phyloP scores from a whole-genome alignment of 352 stramenopile genomes.

The Pythium biforme region DNA sequence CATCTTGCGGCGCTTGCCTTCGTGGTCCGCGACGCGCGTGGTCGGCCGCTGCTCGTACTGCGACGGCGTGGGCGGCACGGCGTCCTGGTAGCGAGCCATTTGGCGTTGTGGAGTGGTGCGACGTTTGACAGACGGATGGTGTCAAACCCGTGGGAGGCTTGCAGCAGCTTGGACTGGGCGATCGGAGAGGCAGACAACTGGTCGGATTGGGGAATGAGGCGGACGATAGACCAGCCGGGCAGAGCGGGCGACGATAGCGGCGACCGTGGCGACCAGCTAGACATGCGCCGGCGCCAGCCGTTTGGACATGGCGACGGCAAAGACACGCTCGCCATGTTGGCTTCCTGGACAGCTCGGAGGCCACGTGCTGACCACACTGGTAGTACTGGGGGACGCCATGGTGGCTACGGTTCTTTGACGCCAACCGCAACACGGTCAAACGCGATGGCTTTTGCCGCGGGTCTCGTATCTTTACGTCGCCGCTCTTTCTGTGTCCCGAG shows the following conservation, averaged over 20 bases:
- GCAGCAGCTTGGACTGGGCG: no score
- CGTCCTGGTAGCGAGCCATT: conserved; percentile 2
- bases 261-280: no score
- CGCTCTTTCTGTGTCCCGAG: background rate
- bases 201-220: background rate
- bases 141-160: background rate
- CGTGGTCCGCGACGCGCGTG: conserved; percentile 31
- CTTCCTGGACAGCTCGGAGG: no score
- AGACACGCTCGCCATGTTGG: no score
- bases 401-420: background rate
- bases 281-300: no score
- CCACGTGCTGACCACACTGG: no score
- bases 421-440: background rate
- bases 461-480: background rate
- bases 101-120: no score
- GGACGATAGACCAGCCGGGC: no score
- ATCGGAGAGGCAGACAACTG: background rate
- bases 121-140: background rate
- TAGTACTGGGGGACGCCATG: background rate
- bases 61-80: background rate
- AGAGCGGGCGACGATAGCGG: background rate
- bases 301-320: background rate
- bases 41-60: conserved; percentile 45
- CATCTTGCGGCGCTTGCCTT: conserved; percentile 56
- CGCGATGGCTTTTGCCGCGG: no score